These are phyloP conservation scores for Solanum hybrid DNA, from an alignment of 305 asterid genomes.

Conservation along the genomic window DNA sequence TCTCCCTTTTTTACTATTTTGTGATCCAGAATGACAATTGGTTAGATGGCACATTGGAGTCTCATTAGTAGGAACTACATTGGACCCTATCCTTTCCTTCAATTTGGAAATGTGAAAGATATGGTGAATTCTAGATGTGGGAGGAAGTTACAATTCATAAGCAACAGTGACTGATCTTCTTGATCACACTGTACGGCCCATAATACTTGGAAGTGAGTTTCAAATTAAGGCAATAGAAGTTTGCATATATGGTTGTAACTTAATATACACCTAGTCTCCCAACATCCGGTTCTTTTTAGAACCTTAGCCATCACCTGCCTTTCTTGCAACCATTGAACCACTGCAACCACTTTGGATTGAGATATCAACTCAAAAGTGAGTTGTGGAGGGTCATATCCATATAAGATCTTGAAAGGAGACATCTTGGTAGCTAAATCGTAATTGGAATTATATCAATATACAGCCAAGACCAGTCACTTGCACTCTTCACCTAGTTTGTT, in stretches of 20 bases:
- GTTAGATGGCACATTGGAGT: not conserved
- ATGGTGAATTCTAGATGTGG: not conserved
- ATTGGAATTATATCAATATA: not conserved
- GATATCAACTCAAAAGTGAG: not conserved
- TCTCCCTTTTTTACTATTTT: not conserved
- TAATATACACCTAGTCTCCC: not conserved
- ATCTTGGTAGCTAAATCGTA: not conserved
- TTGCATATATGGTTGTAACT: not conserved
- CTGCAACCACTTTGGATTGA: not conserved
- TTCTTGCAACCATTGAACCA: not conserved
- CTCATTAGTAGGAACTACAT: not conserved
- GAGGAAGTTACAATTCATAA: not conserved
- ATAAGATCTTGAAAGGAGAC: not conserved
- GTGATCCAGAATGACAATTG: not conserved
- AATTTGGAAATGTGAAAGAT: not conserved
- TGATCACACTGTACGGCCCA: not conserved
- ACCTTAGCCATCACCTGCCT: not conserved
- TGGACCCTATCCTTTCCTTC: not conserved
- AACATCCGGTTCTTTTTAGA: not conserved
- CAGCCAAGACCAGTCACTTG: not conserved
- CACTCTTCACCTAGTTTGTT: not conserved
- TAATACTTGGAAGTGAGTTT: not conserved
- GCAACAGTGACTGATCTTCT: not conserved
- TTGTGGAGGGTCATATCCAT: not conserved
- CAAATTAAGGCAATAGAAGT: not conserved